Conservation (phyloP, 768 basidiomycete genomes). For the Sistotremastrum suecicum region DNA sequence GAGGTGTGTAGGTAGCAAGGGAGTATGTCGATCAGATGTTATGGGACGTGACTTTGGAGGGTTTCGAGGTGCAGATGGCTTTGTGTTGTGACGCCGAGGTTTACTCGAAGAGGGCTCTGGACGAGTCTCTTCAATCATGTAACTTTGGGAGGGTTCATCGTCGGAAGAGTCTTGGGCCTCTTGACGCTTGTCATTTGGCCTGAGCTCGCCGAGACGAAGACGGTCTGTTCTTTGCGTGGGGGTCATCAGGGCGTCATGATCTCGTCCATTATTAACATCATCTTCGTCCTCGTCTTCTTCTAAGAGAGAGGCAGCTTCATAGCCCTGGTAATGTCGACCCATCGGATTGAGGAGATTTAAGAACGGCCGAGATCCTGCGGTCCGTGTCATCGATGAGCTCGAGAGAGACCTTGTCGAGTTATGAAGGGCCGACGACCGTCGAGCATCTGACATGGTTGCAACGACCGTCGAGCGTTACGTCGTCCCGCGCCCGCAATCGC, state of each 20-base stretch:
- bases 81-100: constrained; percentile 16
- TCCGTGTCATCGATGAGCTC: too few relatives aligned
- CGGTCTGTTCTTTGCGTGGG: constrained; percentile 8
- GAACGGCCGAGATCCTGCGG: constrained; percentile 61
- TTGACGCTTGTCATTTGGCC: constrained; percentile 55
- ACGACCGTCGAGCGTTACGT: too few relatives aligned
- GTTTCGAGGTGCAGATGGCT: constrained; percentile 13
- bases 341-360: constrained; percentile 75
- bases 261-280: constrained; percentile 23
- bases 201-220: constrained; percentile 25
- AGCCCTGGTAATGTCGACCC: constrained; percentile 59
- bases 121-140: constrained; percentile 70
- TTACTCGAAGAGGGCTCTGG: constrained; percentile 19
- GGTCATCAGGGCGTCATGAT: constrained; percentile 33
- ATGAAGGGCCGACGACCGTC: too few relatives aligned
- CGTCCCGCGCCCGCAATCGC: too few relatives aligned
- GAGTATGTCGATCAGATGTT: constrained; percentile 27
- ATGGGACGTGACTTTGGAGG: constrained; percentile 19
- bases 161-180: constrained; percentile 52
- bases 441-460: too few relatives aligned
- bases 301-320: constrained; percentile 58
- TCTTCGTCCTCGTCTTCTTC: constrained; percentile 54
- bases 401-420: too few relatives aligned
- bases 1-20: constrained; percentile 24
- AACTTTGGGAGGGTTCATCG: constrained; percentile 75